A percentile compares a stretch with the other conserved stretches of the same genome.
These are phyloP conservation scores for Tieghemostelium lacteum DNA, from an alignment of 78 protist species.

Conservation along the genomic window DNA sequence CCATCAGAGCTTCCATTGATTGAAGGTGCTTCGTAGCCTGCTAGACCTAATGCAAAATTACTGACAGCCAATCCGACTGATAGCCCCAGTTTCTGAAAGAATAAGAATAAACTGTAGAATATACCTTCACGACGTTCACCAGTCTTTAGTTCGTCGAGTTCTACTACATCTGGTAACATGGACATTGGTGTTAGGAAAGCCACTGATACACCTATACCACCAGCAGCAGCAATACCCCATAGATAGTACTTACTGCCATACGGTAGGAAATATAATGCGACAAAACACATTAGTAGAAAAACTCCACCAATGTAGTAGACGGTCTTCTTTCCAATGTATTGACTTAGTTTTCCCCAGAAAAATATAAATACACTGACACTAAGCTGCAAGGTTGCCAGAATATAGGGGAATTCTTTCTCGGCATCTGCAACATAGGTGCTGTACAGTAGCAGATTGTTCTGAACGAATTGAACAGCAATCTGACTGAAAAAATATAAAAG, in stretches of 20 bases:
- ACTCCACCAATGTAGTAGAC: constrained; percentile 76
- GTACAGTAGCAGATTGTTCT: constrained; percentile 73
- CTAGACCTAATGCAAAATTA: constrained; percentile 32
- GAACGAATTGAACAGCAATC: constrained; percentile 77
- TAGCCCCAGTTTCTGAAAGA: constrained; percentile 76
- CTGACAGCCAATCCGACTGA: constrained; percentile 67
- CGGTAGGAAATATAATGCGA: constrained; percentile 31
- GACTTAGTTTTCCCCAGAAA: constrained; percentile 58
- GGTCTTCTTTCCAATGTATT: constrained; percentile 50
- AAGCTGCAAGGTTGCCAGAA: constrained; percentile 54
- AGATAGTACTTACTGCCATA: background rate
- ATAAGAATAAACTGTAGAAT: constrained; percentile 63
- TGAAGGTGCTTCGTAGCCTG: constrained; percentile 57
- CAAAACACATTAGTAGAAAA: constrained; percentile 31
- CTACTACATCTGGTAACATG: constrained; percentile 80
- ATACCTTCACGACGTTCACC: constrained; percentile 83
- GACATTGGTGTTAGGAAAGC: constrained; percentile 71
- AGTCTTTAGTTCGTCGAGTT: constrained; percentile 77
- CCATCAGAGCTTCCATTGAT: constrained; percentile 14
- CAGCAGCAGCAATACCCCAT: constrained; percentile 59
- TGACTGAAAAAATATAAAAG: constrained; percentile 61
- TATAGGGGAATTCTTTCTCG: constrained; percentile 53
- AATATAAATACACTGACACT: constrained; percentile 29
- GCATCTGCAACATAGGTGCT: constrained; percentile 63
- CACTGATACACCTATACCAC: constrained; percentile 66